Conservation (phyloP, 148 eudicot species). For the Fagopyrum homotropicum region DNA sequence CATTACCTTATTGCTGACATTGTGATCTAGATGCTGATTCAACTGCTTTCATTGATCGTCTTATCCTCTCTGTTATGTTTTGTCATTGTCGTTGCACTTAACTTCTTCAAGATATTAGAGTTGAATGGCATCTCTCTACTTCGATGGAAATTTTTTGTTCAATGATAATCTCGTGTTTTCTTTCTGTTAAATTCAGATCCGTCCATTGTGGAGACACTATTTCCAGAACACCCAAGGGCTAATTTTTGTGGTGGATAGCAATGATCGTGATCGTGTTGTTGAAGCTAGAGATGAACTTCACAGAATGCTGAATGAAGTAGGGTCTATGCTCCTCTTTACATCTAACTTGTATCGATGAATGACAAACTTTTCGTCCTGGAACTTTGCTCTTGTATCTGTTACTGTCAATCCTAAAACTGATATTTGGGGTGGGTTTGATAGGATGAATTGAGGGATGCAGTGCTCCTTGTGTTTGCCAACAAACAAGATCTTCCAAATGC, state of each 20-base stretch:
- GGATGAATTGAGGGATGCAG: conserved; percentile 76
- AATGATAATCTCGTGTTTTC: not conserved
- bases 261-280: conserved; percentile 58
- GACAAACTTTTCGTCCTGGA: not conserved
- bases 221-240: conserved; percentile 66
- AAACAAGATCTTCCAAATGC: conserved; percentile 76
- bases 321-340: not conserved
- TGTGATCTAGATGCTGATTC: not conserved
- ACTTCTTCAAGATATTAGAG: too few species aligned
- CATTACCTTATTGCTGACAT: not conserved
- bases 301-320: conserved; percentile 56
- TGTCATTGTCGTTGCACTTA: too few species aligned
- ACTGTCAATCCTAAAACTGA: not conserved
- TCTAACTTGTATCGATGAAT: not conserved
- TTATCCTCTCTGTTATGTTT: too few species aligned
- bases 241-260: conserved; percentile 66
- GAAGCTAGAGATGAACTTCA: conserved; percentile 69
- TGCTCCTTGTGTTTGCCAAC: conserved; percentile 68
- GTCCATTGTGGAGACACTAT: conserved; percentile 66
- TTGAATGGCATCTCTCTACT: too few species aligned
- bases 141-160: too few species aligned
- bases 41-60: too few species aligned
- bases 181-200: conserved; percentile 28
- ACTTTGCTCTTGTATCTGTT: not conserved
- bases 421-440: conserved; percentile 11